These are phyloP conservation scores for Fennellomyces sp. DNA, from an alignment of 371 early-diverging fungal genomes.

Conservation along the genomic window DNA sequence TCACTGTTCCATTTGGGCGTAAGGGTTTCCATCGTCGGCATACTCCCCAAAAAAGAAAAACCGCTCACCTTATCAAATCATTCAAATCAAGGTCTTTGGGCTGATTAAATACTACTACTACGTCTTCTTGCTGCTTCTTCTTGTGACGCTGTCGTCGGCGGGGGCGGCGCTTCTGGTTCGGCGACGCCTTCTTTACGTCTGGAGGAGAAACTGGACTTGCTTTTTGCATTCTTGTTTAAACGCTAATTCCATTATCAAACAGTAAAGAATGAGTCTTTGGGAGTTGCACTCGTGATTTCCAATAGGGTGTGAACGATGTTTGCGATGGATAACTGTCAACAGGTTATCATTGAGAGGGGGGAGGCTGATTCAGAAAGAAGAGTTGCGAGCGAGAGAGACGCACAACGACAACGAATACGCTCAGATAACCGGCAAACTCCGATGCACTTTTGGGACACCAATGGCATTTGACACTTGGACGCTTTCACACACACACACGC, in stretches of 20 bases:
- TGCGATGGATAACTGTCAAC: no score
- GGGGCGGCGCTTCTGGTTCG: constrained; percentile 23
- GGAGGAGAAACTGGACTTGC: constrained; percentile 22
- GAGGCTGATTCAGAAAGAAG: no score
- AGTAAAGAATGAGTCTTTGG: background rate
- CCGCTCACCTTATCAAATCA: constrained; percentile 31
- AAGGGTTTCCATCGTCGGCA: background rate
- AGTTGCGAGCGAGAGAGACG: no score
- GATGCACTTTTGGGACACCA: no score
- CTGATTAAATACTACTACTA: background rate
- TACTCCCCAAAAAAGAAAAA: background rate
- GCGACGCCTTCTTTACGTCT: constrained; percentile 26
- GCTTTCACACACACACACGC: no score
- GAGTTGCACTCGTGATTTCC: no score
- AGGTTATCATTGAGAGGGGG: no score
- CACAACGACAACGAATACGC: no score
- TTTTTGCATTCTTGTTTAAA: constrained; percentile 21
- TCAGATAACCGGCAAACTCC: no score
- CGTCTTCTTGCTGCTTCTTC: constrained; percentile 17
- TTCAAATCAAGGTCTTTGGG: constrained; percentile 12
- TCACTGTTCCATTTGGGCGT: constrained; percentile 25
- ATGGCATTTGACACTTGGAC: no score
- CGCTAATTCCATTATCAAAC: constrained; percentile 20
- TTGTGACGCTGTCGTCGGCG: constrained; percentile 32
- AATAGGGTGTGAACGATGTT: no score